Evolutionary conservation across 768 basidiomycete species (phyloP).

Genomic region (Phaeotremella fagi): DNA sequence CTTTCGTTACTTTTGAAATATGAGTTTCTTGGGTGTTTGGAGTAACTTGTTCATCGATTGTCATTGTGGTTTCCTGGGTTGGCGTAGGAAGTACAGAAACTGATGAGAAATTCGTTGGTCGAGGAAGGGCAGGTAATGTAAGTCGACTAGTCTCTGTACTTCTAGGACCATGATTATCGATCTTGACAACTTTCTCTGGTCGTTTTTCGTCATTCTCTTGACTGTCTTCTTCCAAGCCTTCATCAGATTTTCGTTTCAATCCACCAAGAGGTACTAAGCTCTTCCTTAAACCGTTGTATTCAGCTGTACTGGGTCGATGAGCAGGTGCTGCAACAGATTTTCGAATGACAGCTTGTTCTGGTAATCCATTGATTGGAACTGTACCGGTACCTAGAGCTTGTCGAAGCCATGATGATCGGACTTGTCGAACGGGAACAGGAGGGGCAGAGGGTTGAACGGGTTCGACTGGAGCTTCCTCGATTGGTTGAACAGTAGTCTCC

Average conservation of each 20-base stretch:
- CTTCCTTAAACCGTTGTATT: conserved; percentile 27
- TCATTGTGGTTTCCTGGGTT: not conserved
- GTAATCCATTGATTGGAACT: conserved; percentile 10
- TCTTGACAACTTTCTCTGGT: conserved; percentile 28
- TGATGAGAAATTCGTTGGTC: not conserved
- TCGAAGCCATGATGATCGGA: conserved; percentile 41
- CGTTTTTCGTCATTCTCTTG: conserved; percentile 11
- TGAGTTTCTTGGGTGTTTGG: conserved; percentile 4
- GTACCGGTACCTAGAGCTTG: conserved; percentile 34
- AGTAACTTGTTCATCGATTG: not conserved
- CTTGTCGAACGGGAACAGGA: conserved; percentile 21
- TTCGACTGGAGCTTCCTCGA: not conserved
- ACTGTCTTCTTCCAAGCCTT: conserved; percentile 10
- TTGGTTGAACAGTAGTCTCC: not conserved
- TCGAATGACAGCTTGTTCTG: not conserved
- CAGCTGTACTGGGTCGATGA: conserved; percentile 6
- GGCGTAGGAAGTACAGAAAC: not conserved
- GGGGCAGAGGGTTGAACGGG: not conserved
- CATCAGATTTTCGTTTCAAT: conserved; percentile 38
- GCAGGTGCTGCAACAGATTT: not conserved
- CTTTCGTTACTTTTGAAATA: conserved; percentile 32
- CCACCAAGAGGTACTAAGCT: conserved; percentile 28
- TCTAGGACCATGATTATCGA: conserved; percentile 3
- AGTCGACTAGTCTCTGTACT: not conserved
- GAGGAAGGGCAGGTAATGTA: not conserved